Evolutionary conservation across 345 rosid species (phyloP), one percentile per base, ranked within the genome.

Genomic region (Theobroma cacao): DNA sequence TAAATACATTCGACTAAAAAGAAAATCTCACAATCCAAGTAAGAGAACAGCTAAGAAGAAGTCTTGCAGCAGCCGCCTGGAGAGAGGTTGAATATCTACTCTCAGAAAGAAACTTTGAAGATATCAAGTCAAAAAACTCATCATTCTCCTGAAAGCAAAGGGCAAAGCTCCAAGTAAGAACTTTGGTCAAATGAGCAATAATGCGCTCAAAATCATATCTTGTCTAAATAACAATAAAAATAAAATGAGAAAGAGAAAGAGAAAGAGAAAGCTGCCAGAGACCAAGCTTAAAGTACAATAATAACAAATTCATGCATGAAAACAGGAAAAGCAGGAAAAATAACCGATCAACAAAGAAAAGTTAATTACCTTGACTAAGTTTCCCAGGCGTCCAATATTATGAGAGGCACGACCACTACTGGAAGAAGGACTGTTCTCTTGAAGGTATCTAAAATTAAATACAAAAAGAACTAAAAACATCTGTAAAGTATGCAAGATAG

Each of bases 81-180:
- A 94, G 87, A 3, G 94, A 79, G 31, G 85, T 85, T 71, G 98
- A 88, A 81, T 89, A 92, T 80, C 90, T 79, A 77, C 84, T 83
- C 63, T 92, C 99, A 60, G 98, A 92, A 28, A 96, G 89, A 84
- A 85, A 94, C 85, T 86, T 96, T 26, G 93, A 91, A 5, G 98
- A 94, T 78, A 92, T 86, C 91, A 96, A 86, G 52, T 96, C 98
- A 85, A 94, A 96, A 80, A 96, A 96, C 78, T 96, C 99, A 83
- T 96, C 99, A 76, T 94, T 96, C 56, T 92, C 99, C 99, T 96
- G 91, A 78, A 26, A 47, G 77, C 6, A 61, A 75, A 74, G n/a
- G 20, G 28, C 41, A 73, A 45, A 14, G 17, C 58, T 61, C 55
- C 26, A 58, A 26, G 60, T 47, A 24, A 68, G 56, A 61, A 50